Base-by-base conservation (phyloP, 768 basidiomycete genomes). In the Mrakia gelida region DNA sequence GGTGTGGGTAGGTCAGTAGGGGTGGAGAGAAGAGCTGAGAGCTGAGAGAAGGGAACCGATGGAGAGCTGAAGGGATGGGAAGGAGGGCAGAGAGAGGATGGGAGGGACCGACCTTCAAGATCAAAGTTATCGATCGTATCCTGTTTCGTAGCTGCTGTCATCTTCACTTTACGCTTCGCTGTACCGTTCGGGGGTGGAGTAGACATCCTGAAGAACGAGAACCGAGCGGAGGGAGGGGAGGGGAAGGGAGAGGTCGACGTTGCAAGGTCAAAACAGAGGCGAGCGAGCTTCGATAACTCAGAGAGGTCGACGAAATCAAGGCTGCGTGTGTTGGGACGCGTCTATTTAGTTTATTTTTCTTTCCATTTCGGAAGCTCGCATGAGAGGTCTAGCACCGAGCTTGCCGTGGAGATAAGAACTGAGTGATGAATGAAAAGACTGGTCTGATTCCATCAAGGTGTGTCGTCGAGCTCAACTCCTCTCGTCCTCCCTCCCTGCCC, bases 81-180 rank as follows among this genome's bases (percentile, higher is more conserved):
- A 15, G 59, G 6, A 59, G 59, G 59, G 13, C 8, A 52, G 56
- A n/a, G n/a, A n/a, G n/a, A n/a, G n/a, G n/a, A n/a, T n/a, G n/a
- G n/a, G 45, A n/a, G 54, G 21, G 13, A 45, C 45, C 45, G 45
- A 84, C 84, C 81, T 80, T 85, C 84, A 0, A 84, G 80, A 75
- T 85, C 84, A 73, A 84, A 83, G 79, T 85, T 84, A 6, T 83
- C 82, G 45, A 85, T 75, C 71, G 84, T 62, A 11, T 75, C 79
- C 73, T 82, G 75, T 80, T 84, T 84, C 80, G 83, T 81, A 3
- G 74, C 78, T 11, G 43, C 32, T 54, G 26, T 49, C 75, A 75
- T 75, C 43, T 45, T 21, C 15, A 75, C 52, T 41, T 75, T 75
- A 34, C 56, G 70, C 77, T 41, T 71, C 30, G 71, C 62, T 16